Base-by-base conservation (phyloP, 495 filamentous ascomycete species). In the Geoglossum glabrum region DNA sequence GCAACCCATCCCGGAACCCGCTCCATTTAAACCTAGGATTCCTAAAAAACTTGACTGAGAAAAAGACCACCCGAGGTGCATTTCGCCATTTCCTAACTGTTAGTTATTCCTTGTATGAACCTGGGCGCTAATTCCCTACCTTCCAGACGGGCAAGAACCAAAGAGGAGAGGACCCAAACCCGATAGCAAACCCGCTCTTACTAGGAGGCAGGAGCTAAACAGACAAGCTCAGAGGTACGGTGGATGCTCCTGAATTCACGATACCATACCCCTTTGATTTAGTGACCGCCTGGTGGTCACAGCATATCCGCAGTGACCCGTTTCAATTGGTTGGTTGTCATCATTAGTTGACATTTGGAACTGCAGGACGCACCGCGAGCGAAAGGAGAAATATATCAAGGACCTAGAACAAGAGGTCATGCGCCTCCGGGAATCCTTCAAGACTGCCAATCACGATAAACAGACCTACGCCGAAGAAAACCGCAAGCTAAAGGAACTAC, bases 81-180 rank as follows among this genome's bases (percentile, higher is more conserved):
- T 17, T 23, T 50, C 4, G 6, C 43, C 36, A 40, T 15, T 40
- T 3, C 11, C 17, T 8, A 3, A 50, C 19, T 9, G 46, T 23
- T 1, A n/a, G 25, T 23, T 21, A 11, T 9, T 50, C 13, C n/a
- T 21, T 23, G 46, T 50, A 1, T 11, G 46, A 25, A 3, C 46
- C 6, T 5, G 1, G 1, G n/a, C 21, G 5, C 46, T 50, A 9
- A 50, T 23, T 8, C 46, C 6, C n/a, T 50, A 13, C 1, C 36
- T 15, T 25, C 21, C 7, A 82, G 90, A 93, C 76, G 90, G 90
- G 17, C 81, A 92, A 62, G 74, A 85, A 25, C 81, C 86, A 3
- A 98, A 98, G 70, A 79, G 86, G 58, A 79, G 92, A 64, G 92
- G 92, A 1, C 92, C 92, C 0, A 98, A 98, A 64, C 92, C 92